phyloP scores from a whole-genome alignment of 345 rosid species.

The Clausena lansium region DNA sequence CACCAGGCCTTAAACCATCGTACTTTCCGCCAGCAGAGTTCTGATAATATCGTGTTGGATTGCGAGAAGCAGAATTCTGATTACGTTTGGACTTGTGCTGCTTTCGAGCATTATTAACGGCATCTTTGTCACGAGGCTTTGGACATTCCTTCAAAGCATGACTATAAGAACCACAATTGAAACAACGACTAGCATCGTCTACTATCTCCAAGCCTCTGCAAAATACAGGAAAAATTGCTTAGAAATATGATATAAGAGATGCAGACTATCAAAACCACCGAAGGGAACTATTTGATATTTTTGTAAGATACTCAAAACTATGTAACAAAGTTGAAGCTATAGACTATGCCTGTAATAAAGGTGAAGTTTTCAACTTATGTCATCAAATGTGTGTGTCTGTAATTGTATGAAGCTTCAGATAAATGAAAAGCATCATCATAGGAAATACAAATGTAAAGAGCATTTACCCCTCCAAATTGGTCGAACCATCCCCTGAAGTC shows the following conservation, averaged over 20 bases:
- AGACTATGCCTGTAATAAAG: background rate
- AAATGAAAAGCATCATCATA: background rate
- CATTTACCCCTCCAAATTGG: slow-evolving; percentile 67
- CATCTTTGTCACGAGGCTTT: slow-evolving; percentile 78
- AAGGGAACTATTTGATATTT: background rate
- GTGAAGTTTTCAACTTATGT: background rate
- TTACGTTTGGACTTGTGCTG: slow-evolving; percentile 65
- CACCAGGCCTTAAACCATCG: slow-evolving; percentile 87
- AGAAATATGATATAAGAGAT: background rate
- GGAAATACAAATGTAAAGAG: background rate
- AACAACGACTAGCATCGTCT: slow-evolving; percentile 79
- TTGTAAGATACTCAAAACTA: background rate
- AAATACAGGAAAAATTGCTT: slow-evolving; percentile 20
- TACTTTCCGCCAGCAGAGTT: slow-evolving; percentile 68
- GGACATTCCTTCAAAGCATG: slow-evolving; percentile 87
- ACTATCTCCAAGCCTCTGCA: slow-evolving; percentile 73
- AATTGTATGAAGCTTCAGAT: background rate
- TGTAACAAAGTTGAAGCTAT: background rate
- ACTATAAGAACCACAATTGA: slow-evolving; percentile 88
- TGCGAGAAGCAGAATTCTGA: slow-evolving; percentile 54
- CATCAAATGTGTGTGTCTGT: no score
- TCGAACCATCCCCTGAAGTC: slow-evolving; percentile 61
- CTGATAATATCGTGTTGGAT: slow-evolving; percentile 71
- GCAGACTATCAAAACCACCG: background rate
- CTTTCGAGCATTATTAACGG: slow-evolving; percentile 81